A percentile compares a stretch with the other conserved stretches of the same genome.
These are phyloP conservation scores for Penicillium janthinellum DNA, from an alignment of 2,329 filamentous ascomycete genomes.

Conservation along the genomic window DNA sequence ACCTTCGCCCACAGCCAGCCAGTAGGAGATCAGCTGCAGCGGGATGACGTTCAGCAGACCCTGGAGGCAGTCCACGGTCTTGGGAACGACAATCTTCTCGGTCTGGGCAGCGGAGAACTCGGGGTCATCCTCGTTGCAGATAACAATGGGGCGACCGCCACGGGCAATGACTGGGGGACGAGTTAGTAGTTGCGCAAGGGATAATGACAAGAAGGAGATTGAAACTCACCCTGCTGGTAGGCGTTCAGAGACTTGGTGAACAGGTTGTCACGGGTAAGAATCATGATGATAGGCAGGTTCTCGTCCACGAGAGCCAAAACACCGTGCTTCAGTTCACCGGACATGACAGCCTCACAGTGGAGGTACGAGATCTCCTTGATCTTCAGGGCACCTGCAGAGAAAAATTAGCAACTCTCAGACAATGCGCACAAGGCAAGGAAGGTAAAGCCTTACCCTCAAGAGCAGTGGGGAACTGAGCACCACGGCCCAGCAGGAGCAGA, in stretches of 20 bases:
- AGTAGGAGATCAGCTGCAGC: conserved; percentile 97
- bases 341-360: conserved; percentile 99
- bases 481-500: conserved; percentile 86
- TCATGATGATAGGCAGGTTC: conserved; percentile 99
- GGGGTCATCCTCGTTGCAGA: conserved; percentile 87
- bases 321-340: conserved; percentile 98
- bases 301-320: conserved; percentile 96
- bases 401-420: conserved; percentile 10
- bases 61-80: conserved; percentile 93
- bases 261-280: conserved; percentile 90
- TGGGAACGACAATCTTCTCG: conserved; percentile 95
- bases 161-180: conserved; percentile 78
- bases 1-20: conserved; percentile 93
- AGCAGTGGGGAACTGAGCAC: conserved; percentile 91
- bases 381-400: conserved; percentile 73
- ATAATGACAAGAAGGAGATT: conserved; percentile 11
- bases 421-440: not conserved
- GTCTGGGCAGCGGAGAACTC: conserved; percentile 89
- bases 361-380: conserved; percentile 99
- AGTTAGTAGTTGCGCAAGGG: conserved; percentile 22
- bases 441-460: conserved; percentile 67
- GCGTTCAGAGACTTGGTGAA: conserved; percentile 99
- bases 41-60: conserved; percentile 97
- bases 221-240: conserved; percentile 82
- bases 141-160: conserved; percentile 93